A percentile compares a stretch with the other conserved stretches of the same genome.
These are phyloP conservation scores for Albatrellus ellisii DNA, from an alignment of 768 basidiomycete genomes.

Conservation along the genomic window DNA sequence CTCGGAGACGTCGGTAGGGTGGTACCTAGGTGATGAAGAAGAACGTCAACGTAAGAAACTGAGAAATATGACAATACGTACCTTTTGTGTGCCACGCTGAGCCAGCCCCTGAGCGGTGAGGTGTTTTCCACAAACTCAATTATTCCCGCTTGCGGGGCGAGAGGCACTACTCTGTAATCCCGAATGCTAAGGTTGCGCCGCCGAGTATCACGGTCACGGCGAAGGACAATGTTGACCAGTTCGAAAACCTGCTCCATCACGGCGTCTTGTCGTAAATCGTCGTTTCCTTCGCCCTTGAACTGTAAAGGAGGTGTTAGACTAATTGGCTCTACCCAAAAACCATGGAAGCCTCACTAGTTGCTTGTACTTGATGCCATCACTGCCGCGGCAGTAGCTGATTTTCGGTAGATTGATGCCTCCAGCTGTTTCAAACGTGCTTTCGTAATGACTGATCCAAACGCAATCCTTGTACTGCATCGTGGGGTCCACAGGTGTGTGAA, in stretches of 20 bases:
- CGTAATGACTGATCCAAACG: conserved; percentile 57
- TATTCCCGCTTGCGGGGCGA: conserved; percentile 69
- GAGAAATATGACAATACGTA: conserved; percentile 20
- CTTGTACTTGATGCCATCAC: conserved; percentile 49
- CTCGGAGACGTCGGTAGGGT: conserved; percentile 37
- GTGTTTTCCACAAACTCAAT: conserved; percentile 88
- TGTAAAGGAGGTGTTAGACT: conserved; percentile 19
- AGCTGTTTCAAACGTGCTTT: conserved; percentile 40
- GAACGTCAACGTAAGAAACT: not conserved
- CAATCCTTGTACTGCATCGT: conserved; percentile 56
- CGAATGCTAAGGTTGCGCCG: conserved; percentile 62
- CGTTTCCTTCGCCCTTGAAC: conserved; percentile 87
- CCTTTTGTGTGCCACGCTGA: conserved; percentile 48
- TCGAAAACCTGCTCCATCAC: conserved; percentile 98
- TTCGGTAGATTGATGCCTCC: conserved; percentile 83
- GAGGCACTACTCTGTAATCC: conserved; percentile 82
- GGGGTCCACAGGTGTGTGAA: conserved; percentile 52
- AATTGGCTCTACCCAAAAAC: not conserved
- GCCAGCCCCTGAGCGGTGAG: conserved; percentile 45
- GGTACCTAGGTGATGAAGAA: conserved; percentile 37
- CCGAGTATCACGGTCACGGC: conserved; percentile 60
- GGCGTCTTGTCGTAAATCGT: conserved; percentile 93
- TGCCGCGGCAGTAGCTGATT: conserved; percentile 56
- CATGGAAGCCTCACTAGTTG: conserved; percentile 56
- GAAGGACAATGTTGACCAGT: conserved; percentile 70